Base-by-base conservation (phyloP, 176 grass and related monocot genomes). In the Zizania latifolia region DNA sequence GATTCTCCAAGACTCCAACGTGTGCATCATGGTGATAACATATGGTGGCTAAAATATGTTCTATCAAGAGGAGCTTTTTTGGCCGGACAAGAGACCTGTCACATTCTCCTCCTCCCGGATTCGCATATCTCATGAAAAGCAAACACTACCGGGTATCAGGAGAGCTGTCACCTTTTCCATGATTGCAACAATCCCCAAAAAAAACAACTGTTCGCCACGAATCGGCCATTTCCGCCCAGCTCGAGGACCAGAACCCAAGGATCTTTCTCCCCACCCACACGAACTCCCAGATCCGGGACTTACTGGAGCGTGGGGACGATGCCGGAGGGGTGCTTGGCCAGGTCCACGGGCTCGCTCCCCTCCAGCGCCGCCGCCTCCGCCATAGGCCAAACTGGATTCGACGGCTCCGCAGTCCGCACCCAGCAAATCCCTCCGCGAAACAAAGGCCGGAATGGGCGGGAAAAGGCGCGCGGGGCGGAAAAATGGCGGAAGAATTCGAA, bases 281-380 rank as follows among this genome's bases (percentile, higher is more conserved):
- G 26, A 19, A 35, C 26, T 22, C 58, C 10, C 68, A 34, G 85
- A 87, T 72, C 67, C n/a, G 62, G 81, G 34, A 88, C 88, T 90
- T 92, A 99, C 95, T 99, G 95, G 70, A 99, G 95, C 61, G 86
- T 99, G 38, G 95, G 95, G 56, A 99, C 38, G 79, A 99, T 99
- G 40, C 95, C 95, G 57, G 95, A 99, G 44, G 95, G 95, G 51
- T 99, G 95, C 58, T 92, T 90, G 6, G 80, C 69, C 65, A 99
- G 87, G 81, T 99, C 95, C 86, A 94, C 91, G 23, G 87, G 91
- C 59, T 94, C 89, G 86, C 73, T 99, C 59, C 72, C 95, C 72
- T 94, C 95, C 71, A 92, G 82, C 8, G 40, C 61, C 36, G 86
- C 83, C 6, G 46, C 48, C 35, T 99, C 87, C 70, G 95, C 84